Conservation (phyloP, 306 rosid genomes). For the Comarum palustre region DNA sequence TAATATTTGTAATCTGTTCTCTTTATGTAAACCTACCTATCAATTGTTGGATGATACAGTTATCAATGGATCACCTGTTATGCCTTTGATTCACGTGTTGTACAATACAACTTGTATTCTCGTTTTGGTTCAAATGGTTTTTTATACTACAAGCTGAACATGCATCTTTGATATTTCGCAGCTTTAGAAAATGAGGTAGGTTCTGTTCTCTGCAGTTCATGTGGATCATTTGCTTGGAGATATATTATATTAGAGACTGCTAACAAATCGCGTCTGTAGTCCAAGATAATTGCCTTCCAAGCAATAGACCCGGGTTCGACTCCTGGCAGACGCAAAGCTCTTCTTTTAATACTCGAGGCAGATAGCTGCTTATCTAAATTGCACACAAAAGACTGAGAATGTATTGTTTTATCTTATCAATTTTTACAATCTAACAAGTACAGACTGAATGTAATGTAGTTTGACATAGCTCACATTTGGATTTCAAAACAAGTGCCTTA, state of each 20-base stretch:
- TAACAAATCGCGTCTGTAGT: slow-evolving; percentile 22
- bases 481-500: not conserved
- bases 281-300: slow-evolving; percentile 48
- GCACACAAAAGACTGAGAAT: too few relatives aligned
- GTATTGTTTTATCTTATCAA: too few relatives aligned
- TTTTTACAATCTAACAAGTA: too few relatives aligned
- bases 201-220: too few relatives aligned
- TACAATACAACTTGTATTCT: not conserved
- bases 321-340: slow-evolving; percentile 29
- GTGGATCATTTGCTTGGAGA: too few relatives aligned
- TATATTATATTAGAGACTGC: too few relatives aligned
- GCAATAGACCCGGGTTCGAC: slow-evolving; percentile 44
- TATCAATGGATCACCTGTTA: not conserved
- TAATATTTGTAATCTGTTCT: not conserved
- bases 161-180: not conserved
- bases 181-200: too few relatives aligned
- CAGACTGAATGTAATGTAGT: not conserved
- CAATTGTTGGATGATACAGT: not conserved
- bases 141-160: not conserved
- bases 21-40: not conserved
- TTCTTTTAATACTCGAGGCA: too few relatives aligned
- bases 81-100: not conserved
- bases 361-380: too few relatives aligned
- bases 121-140: not conserved
- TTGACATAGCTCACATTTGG: not conserved